These are phyloP conservation scores for Capsella rubella DNA, from an alignment of 441 rosid genomes.

Conservation along the genomic window DNA sequence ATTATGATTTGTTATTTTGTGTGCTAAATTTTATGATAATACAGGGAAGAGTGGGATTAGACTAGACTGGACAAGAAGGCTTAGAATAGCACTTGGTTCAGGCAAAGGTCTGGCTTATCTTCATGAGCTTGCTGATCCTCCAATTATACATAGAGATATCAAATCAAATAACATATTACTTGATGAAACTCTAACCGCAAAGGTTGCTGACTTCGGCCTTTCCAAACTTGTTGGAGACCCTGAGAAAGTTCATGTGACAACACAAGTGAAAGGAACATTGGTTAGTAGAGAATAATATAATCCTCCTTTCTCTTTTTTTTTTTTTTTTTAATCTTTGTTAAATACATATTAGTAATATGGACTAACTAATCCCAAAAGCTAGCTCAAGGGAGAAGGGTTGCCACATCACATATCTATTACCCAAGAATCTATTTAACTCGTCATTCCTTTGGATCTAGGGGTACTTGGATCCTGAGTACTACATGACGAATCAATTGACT, in stretches of 20 bases:
- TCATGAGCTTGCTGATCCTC: constrained; percentile 81
- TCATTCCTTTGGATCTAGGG: constrained; percentile 48
- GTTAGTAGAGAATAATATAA: background rate
- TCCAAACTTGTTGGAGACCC: constrained; percentile 63
- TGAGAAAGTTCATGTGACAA: constrained; percentile 70
- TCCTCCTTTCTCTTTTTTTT: too few relatives aligned
- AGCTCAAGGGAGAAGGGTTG: too few relatives aligned
- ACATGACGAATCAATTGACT: background rate
- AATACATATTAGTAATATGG: too few relatives aligned
- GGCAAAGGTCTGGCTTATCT: constrained; percentile 77
- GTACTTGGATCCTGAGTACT: constrained; percentile 15
- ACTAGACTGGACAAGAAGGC: constrained; percentile 77
- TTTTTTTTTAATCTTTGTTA: background rate
- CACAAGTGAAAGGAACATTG: constrained; percentile 92
- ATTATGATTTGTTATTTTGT: background rate
- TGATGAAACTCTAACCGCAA: constrained; percentile 70
- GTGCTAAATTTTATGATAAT: background rate
- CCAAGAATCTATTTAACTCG: too few relatives aligned
- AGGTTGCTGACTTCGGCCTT: constrained; percentile 89
- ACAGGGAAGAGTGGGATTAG: constrained; percentile 74
- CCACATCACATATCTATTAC: too few relatives aligned
- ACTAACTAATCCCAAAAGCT: too few relatives aligned
- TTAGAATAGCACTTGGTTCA: constrained; percentile 65
- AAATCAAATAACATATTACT: constrained; percentile 57
- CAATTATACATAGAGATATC: constrained; percentile 75